Evolutionary conservation across 1,284 basidiomycete species (phyloP).

Genomic region (Thecaphora frezii): DNA sequence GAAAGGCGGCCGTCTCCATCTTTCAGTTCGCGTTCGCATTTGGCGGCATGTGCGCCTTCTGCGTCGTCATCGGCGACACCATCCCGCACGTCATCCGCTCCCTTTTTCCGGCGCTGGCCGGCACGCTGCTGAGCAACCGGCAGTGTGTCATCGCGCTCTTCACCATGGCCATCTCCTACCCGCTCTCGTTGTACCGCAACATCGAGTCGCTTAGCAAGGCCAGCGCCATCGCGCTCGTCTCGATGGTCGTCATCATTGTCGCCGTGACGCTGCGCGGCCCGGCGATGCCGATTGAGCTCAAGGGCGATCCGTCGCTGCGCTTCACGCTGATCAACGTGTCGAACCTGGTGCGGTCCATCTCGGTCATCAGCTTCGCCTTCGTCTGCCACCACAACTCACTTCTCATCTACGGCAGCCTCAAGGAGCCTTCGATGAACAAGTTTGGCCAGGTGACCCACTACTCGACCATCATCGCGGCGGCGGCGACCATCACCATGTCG

Average conservation of each 20-base stretch:
- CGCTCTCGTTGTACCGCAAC: conserved; percentile 90
- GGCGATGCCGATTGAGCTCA: conserved; percentile 74
- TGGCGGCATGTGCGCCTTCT: conserved; percentile 69
- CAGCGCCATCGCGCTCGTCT: conserved; percentile 73
- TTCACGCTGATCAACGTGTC: conserved; percentile 85
- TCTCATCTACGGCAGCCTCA: conserved; percentile 84
- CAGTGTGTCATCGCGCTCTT: conserved; percentile 74
- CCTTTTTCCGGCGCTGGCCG: conserved; percentile 78
- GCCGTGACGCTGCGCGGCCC: conserved; percentile 85
- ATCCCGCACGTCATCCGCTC: conserved; percentile 87
- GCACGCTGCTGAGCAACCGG: conserved; percentile 78
- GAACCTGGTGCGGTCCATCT: conserved; percentile 51
- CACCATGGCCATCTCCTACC: conserved; percentile 69
- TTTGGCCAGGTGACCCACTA: conserved; percentile 88
- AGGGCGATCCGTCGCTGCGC: conserved; percentile 67
- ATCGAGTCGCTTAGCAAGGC: conserved; percentile 95
- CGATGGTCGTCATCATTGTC: conserved; percentile 90
- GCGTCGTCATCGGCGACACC: conserved; percentile 73
- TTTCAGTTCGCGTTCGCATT: conserved; percentile 98
- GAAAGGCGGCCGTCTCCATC: conserved; percentile 80
- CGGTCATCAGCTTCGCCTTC: conserved; percentile 58
- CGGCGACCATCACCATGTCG: conserved; percentile 65
- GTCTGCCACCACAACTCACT: conserved; percentile 59
- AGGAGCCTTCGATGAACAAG: conserved; percentile 89
- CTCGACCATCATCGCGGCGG: conserved; percentile 54